These are phyloP conservation scores for Auricularia heimuer DNA, from an alignment of 768 basidiomycete species.

Conservation along the genomic window DNA sequence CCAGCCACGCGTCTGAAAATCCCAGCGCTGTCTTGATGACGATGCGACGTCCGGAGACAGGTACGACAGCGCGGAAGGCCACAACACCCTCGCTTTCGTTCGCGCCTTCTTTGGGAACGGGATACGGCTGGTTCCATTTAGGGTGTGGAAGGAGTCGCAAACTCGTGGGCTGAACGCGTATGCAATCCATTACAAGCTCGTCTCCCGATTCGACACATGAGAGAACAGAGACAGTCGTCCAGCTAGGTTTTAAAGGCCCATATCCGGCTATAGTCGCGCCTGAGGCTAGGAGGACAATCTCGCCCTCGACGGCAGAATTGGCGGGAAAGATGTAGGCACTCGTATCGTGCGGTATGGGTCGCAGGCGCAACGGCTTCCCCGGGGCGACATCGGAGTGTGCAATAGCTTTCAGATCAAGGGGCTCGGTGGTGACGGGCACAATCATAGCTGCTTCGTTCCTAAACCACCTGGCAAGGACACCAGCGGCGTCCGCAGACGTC, in stretches of 20 bases:
- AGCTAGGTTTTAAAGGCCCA: background rate
- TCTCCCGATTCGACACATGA: conserved; percentile 26
- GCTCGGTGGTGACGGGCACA: background rate
- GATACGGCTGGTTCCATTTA: conserved; percentile 43
- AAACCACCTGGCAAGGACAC: conserved; percentile 56
- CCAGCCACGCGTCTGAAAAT: background rate
- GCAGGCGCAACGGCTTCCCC: background rate
- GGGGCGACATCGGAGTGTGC: background rate
- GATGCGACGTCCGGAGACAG: background rate
- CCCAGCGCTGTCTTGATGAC: background rate
- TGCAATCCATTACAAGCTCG: conserved; percentile 5
- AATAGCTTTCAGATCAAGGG: background rate
- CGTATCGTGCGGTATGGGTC: background rate
- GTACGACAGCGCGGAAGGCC: conserved; percentile 27
- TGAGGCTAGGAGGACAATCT: background rate
- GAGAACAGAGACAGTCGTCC: conserved; percentile 30
- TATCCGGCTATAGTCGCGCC: background rate
- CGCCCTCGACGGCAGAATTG: background rate
- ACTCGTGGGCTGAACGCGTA: conserved; percentile 27
- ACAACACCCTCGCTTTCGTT: conserved; percentile 71
- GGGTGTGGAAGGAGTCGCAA: conserved; percentile 60
- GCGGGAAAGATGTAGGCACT: background rate
- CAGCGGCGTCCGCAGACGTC: conserved; percentile 18
- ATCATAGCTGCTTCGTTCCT: conserved; percentile 15
- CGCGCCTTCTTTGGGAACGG: conserved; percentile 53